Evolutionary conservation across 441 rosid species (phyloP), one percentile per base, ranked within the genome.

Genomic region (Rhodomyrtus psidioides): DNA sequence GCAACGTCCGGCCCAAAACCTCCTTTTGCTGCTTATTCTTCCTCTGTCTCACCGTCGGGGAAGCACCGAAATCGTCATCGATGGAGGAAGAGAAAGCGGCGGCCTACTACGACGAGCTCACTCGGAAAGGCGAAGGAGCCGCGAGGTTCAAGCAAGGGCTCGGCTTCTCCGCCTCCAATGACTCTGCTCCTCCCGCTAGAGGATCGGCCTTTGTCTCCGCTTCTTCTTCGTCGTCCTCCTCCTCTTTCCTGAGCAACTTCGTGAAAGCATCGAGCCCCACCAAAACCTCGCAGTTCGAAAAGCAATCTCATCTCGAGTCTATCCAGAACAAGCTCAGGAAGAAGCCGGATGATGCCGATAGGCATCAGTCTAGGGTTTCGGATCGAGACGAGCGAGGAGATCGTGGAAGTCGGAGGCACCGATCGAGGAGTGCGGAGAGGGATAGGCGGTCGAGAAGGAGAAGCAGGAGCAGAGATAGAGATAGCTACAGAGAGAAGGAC

Each of bases 31-130:
- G 26, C n/a, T 9, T 10, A 13, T 65, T 21, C 79, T 21, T 39
- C 49, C 79, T 2, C 5, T 65, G 2, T 65, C 49, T 0, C 49
- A 1, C n/a, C 26, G 26, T 65, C 26, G 26, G 76, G 8, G 75
- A 34, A 34, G 46, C 76, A 5, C 76, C 7, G 76, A 23, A 0
- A 34, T 65, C 76, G 76, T 8, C 79, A 34, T 39, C 79, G 27
- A 96, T 96, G 98, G 98, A 96, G 90, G 99, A 97, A 89, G 99
- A 92, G 46, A 96, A 96, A 88, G 98, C 98, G 30, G 98, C 95
- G 12, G 98, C 97, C 10, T 97, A 96, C 94, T 94, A 97, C 91
- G 97, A 96, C 16, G 98, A 96, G 90, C 95, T 95, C 55, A 94
- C 94, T 6, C 94, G 97, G 27, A 95, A 91, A 91, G 99, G 99